phyloP scores from a whole-genome alignment of 1,139 yeast species.

The Candida sojae region DNA sequence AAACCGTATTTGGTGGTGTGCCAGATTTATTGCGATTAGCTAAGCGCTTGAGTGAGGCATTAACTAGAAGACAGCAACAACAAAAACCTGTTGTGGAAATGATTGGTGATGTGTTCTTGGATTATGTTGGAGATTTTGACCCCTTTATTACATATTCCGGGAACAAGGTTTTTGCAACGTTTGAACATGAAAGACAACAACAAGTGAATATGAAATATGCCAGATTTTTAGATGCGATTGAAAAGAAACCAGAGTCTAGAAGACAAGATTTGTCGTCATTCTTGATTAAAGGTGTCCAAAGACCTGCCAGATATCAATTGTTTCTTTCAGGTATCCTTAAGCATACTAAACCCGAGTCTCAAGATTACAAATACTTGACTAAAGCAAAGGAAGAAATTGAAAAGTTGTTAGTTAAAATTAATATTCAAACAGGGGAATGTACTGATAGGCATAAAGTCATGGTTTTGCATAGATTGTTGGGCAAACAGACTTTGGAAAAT shows the following conservation, averaged over 20 bases:
- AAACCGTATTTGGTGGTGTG: constrained; percentile 90
- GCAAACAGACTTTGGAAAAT: constrained; percentile 78
- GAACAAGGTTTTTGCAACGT: constrained; percentile 93
- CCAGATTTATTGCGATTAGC: constrained; percentile 85
- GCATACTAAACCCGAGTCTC: constrained; percentile 71
- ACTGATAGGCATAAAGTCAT: constrained; percentile 90
- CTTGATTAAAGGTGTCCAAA: constrained; percentile 90
- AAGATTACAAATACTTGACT: constrained; percentile 71
- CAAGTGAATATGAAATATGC: constrained; percentile 89
- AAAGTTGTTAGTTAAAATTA: constrained; percentile 76
- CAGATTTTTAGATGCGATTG: constrained; percentile 88
- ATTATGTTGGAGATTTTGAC: constrained; percentile 82
- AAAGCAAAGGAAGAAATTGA: constrained; percentile 78
- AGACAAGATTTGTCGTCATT: constrained; percentile 92
- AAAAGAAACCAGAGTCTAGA: constrained; percentile 83
- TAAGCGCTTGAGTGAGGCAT: constrained; percentile 81
- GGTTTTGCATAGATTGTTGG: constrained; percentile 75
- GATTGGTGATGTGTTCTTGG: constrained; percentile 85
- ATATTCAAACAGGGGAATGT: constrained; percentile 90
- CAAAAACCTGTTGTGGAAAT: constrained; percentile 80
- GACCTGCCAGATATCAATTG: constrained; percentile 93
- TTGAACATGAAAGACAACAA: constrained; percentile 93
- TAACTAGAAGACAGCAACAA: constrained; percentile 84
- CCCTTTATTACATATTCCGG: constrained; percentile 94
- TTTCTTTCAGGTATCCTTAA: constrained; percentile 82